phyloP scores from a whole-genome alignment of 805 yeast species.

The Cephaloascus albidus region DNA sequence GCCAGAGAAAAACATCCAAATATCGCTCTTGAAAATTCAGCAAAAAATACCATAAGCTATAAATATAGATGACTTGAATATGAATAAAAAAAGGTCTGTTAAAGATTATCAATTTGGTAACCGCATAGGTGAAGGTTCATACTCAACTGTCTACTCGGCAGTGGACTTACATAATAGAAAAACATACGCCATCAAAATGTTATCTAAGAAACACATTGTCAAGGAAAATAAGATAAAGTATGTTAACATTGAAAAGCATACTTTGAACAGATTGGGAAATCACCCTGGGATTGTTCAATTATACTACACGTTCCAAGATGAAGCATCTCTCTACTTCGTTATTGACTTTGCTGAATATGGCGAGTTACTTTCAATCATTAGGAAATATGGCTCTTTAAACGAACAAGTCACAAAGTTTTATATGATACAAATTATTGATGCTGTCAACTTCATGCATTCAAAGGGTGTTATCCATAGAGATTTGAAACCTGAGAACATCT shows the following conservation, averaged over 20 bases:
- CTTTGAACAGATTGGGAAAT: constrained; percentile 76
- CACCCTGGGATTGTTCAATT: constrained; percentile 93
- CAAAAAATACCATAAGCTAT: too few relatives aligned
- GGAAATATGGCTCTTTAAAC: constrained; percentile 68
- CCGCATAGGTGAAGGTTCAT: constrained; percentile 90
- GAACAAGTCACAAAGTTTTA: constrained; percentile 74
- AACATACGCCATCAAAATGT: constrained; percentile 83
- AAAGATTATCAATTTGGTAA: constrained; percentile 86
- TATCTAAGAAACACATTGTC: constrained; percentile 87
- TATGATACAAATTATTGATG: constrained; percentile 81
- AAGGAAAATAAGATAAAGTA: constrained; percentile 92
- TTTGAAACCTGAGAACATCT: constrained; percentile 87
- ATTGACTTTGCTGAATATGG: constrained; percentile 93
- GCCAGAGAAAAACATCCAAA: too few relatives aligned
- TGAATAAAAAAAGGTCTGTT: constrained; percentile 44
- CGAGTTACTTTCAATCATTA: constrained; percentile 75
- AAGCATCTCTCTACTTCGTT: constrained; percentile 78
- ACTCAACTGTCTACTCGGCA: constrained; percentile 88
- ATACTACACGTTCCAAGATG: constrained; percentile 93
- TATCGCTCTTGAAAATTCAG: too few relatives aligned
- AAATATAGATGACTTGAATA: too few relatives aligned
- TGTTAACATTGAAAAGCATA: constrained; percentile 89
- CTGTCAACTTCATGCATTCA: constrained; percentile 79
- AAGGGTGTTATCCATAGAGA: constrained; percentile 91
- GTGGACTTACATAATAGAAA: constrained; percentile 63